A percentile compares a stretch with the other conserved stretches of the same genome.
phyloP scores from a whole-genome alignment of 768 basidiomycete genomes.

The Lactarius evosmus region DNA sequence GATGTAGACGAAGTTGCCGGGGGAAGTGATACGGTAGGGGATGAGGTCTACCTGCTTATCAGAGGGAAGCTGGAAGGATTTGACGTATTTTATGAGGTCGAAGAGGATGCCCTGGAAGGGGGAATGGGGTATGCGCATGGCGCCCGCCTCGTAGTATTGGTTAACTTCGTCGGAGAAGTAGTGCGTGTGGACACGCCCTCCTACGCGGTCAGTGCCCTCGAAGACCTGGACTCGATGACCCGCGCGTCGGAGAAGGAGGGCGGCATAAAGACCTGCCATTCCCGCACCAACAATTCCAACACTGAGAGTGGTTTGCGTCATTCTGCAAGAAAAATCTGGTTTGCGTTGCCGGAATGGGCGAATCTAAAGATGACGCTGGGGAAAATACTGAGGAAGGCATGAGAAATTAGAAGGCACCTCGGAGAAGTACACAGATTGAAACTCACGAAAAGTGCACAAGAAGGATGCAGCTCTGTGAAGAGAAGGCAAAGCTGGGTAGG shows the following conservation, averaged over 20 bases:
- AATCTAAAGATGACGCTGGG: not conserved
- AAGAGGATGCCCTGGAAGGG: slow-evolving; percentile 21
- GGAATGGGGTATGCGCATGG: slow-evolving; percentile 30
- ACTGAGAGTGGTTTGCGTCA: not conserved
- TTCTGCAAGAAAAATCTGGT: not conserved
- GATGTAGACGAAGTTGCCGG: slow-evolving; percentile 27
- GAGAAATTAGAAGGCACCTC: not conserved
- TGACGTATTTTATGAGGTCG: slow-evolving; percentile 21
- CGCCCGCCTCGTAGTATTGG: slow-evolving; percentile 29
- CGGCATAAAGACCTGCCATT: slow-evolving; percentile 25
- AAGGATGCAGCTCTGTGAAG: not conserved
- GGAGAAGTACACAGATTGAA: not conserved
- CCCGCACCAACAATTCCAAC: slow-evolving; percentile 26
- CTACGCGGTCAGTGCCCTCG: slow-evolving; percentile 24
- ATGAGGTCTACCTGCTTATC: slow-evolving; percentile 23
- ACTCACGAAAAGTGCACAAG: not conserved
- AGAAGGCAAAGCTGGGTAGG: not conserved
- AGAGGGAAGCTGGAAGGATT: slow-evolving; percentile 7
- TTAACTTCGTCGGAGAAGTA: slow-evolving; percentile 26
- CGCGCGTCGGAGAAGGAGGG: slow-evolving; percentile 20
- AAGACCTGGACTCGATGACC: slow-evolving; percentile 25
- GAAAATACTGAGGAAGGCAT: not conserved
- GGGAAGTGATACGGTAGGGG: slow-evolving; percentile 22
- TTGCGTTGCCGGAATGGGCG: not conserved
- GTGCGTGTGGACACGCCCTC: slow-evolving; percentile 26